phyloP scores from a whole-genome alignment of 805 yeast genomes.

The Candida cerambycidarum region DNA sequence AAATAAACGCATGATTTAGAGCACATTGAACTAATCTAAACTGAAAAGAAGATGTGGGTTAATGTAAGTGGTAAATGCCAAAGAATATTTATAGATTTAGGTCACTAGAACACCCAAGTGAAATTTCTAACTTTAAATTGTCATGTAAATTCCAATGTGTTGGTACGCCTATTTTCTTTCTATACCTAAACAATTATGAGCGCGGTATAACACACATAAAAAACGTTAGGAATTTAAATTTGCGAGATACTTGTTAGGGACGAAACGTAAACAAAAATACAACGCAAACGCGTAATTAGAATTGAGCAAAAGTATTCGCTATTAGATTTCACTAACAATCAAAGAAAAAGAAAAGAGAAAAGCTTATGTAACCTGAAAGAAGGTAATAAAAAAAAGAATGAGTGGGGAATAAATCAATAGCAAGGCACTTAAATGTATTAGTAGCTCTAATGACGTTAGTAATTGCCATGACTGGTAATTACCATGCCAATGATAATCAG shows the following conservation, averaged over 20 bases:
- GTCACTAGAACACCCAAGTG: too few relatives aligned
- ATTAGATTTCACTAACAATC: too few relatives aligned
- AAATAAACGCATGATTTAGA: neutral
- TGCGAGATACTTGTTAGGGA: slow-evolving; percentile 1
- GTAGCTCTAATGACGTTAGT: neutral
- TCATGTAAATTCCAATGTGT: neutral
- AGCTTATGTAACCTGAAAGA: neutral
- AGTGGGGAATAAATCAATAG: too few relatives aligned
- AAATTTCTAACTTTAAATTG: too few relatives aligned
- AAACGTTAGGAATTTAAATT: neutral
- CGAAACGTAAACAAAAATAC: neutral
- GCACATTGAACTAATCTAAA: neutral
- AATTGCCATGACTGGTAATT: neutral
- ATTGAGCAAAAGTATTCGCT: neutral
- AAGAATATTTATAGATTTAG: too few relatives aligned
- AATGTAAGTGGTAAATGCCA: too few relatives aligned
- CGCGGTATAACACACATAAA: neutral
- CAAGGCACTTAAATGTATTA: too few relatives aligned
- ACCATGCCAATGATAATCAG: neutral
- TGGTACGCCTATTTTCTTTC: neutral
- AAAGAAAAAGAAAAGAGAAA: neutral
- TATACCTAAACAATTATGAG: too few relatives aligned
- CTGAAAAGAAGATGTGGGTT: too few relatives aligned
- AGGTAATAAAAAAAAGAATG: neutral
- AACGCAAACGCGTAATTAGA: neutral